Base-by-base conservation (phyloP, 495 filamentous ascomycete species). In the Trypethelium eluteriae region DNA sequence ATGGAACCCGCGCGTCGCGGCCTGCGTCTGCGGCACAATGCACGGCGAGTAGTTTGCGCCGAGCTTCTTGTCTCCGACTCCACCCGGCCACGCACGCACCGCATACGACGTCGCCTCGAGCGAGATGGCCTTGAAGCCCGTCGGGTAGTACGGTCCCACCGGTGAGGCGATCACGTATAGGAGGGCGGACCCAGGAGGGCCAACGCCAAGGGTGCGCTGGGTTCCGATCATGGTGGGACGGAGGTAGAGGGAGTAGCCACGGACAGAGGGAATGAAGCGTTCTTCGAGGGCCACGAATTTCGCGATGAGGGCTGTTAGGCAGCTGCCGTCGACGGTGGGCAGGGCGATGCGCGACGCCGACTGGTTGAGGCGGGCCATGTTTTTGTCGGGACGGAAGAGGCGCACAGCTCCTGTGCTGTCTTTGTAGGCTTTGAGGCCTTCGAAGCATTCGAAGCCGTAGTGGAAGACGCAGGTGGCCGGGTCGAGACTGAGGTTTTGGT, bases 401-500 rank as follows among this genome's bases (percentile, higher is more conserved):
- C 92, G 87, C 67, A 93, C 84, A 56, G 86, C 73, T 62, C 90
- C 91, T 14, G 83, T 76, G 62, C 77, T 81, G 78, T 94, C 89
- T 74, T 89, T 91, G 82, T 98, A 98, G 41, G 95, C 95, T 79
- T 98, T 98, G 92, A 98, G 95, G 68, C 94, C 94, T 78, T 98
- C 94, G 79, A 98, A 98, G 76, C 88, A 91, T 76, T 92, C 89
- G 74, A 98, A 98, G 47, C 90, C 94, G 77, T 98, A 98, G 83
- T 98, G 94, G 80, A 98, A 93, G 56, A 97, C 94, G 80, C 93
- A 98, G 53, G 92, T 93, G 5, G 94, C 91, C 36, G 94, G 94
- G 76, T 98, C 95, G 65, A 98, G 86, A 64, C 88, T 91, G 70
- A 98, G 90, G 79, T 96, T 96, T 77, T 97, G 93, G 82, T 98